A percentile compares a stretch with the other conserved stretches of the same genome.
phyloP scores from a whole-genome alignment of 2,329 filamentous ascomycete genomes.

The Neonectria punicea region DNA sequence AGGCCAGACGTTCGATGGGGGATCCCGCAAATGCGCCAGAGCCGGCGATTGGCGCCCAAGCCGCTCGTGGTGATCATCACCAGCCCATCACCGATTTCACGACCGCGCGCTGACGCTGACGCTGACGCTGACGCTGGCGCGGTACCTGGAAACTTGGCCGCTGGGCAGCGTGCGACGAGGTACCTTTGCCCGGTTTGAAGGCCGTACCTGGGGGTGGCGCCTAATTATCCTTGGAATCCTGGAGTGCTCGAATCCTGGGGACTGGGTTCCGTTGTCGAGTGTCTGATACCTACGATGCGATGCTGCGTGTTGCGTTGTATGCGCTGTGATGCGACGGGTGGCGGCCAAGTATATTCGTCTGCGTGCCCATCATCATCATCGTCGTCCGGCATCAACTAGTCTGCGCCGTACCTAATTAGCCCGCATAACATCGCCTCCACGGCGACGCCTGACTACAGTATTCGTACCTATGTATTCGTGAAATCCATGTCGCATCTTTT shows the following conservation, averaged over 20 bases:
- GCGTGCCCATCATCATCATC: no score
- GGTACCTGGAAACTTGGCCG: slow-evolving; percentile 20
- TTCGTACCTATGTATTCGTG: slow-evolving; percentile 20
- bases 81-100: slow-evolving; percentile 24
- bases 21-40: slow-evolving; percentile 14
- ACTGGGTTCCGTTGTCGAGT: slow-evolving; percentile 14
- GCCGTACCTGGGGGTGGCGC: slow-evolving; percentile 6
- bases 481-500: slow-evolving; percentile 31
- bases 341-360: not conserved
- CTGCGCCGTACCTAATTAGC: not conserved
- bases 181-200: slow-evolving; percentile 2
- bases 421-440: not conserved
- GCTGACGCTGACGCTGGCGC: slow-evolving; percentile 36
- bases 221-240: slow-evolving; percentile 2
- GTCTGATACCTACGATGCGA: slow-evolving; percentile 7
- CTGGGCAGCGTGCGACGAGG: slow-evolving; percentile 16
- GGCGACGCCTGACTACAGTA: slow-evolving; percentile 4
- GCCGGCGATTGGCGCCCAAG: slow-evolving; percentile 29
- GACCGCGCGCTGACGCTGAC: slow-evolving; percentile 35
- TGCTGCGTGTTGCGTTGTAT: not conserved
- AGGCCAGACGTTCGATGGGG: not conserved
- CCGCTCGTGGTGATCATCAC: slow-evolving; percentile 27
- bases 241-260: slow-evolving; percentile 6
- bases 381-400: slow-evolving; percentile 10
- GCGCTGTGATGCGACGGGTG: slow-evolving; percentile 11